phyloP scores from a whole-genome alignment of 306 rosid genomes.

The Castanea crenata region DNA sequence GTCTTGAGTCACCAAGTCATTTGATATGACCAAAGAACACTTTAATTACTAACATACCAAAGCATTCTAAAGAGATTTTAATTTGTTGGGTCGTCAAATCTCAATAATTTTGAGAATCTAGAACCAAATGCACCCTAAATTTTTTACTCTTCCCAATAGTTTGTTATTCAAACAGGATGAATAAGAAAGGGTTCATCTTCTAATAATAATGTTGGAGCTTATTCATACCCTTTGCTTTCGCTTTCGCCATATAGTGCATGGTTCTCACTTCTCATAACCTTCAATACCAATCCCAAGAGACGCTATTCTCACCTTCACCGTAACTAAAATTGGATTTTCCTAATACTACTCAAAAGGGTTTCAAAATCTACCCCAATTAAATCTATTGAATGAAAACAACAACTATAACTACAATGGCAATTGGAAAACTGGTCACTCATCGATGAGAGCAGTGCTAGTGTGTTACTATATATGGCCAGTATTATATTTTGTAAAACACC shows the following conservation, averaged over 20 bases:
- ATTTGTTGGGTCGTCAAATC: too few relatives aligned
- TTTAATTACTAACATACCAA: too few relatives aligned
- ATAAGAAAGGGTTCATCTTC: background rate
- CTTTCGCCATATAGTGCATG: too few relatives aligned
- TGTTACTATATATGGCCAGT: background rate
- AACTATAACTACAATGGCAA: background rate
- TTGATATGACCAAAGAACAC: background rate
- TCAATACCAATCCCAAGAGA: background rate
- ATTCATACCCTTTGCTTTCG: too few relatives aligned
- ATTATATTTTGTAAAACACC: background rate
- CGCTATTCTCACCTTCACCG: background rate
- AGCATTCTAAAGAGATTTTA: too few relatives aligned
- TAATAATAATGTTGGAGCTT: too few relatives aligned
- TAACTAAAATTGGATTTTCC: background rate
- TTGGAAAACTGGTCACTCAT: background rate
- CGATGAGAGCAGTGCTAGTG: too few relatives aligned
- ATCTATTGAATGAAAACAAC: background rate
- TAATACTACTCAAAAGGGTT: background rate
- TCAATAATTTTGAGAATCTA: background rate
- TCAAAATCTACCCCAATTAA: background rate
- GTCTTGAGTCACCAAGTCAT: background rate
- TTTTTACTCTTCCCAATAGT: background rate
- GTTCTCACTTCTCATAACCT: too few relatives aligned
- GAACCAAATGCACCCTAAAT: background rate
- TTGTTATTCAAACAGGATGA: too few relatives aligned